Evolutionary conservation across 768 basidiomycete genomes (phyloP), one percentile per base, ranked within the genome.

Genomic region (Lanmaoa rubissima): DNA sequence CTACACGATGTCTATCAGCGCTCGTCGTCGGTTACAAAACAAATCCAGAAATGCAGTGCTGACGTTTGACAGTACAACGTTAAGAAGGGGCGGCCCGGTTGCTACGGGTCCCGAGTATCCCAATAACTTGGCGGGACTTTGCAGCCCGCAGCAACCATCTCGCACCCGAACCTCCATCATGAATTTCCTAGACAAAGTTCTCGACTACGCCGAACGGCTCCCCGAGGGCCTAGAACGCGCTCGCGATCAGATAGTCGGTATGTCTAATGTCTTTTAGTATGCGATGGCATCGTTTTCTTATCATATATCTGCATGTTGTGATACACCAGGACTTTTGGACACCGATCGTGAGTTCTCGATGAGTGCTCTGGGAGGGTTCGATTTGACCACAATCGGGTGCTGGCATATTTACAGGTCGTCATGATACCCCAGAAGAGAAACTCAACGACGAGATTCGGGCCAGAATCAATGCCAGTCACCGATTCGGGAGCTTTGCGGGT

Each of bases 401-500:
- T 48, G 31, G 7, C 13, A 13, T 16, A 4, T 48, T 6, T 34
- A 9, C 55, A 79, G 72, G 83, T 48, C 85, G 90, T 38, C 92
- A 94, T 66, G 89, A 94, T 64, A 82, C 83, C 48, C 84, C 86
- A 0, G 76, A 86, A 54, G 94, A 93, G 70, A 85, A 82, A 59
- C 77, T 73, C 11, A 76, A 83, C 58, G 94, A 97, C 67, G 75
- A 82, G 61, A 76, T 90, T 61, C 79, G 94, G 24, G 81, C 82
- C 2, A 78, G 84, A 68, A 97, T 98, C 66, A 84, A 86, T 53
- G 80, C 81, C 0, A 73, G 77, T 13, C 97, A 99, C 75, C 83
- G 95, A 31, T 98, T 92, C 72, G 67, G 82, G 24, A 91, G 88
- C 61, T 99, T 98, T 71, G 94, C 95, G 0, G 76, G 72, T 8